phyloP scores from a whole-genome alignment of 129 eudicot genomes.

The Gnaphalium uliginosum region DNA sequence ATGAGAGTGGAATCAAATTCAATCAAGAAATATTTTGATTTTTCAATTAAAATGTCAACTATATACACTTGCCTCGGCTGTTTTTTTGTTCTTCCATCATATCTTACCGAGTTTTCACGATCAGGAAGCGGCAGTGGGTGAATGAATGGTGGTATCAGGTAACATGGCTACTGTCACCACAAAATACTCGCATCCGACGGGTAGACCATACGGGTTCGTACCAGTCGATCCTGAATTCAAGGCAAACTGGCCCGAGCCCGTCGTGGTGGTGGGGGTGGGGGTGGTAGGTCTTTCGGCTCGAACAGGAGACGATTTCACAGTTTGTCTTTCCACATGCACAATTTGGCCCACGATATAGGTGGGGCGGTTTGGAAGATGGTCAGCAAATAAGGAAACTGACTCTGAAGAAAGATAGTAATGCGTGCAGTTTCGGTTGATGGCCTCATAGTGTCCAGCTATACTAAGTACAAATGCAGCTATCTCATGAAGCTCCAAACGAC shows the following conservation, averaged over 20 bases:
- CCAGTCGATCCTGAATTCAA: slow-evolving; percentile 42
- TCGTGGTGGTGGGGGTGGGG: slow-evolving; percentile 11
- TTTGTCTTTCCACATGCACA: slow-evolving; percentile 78
- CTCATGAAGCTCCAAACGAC: slow-evolving; percentile 85
- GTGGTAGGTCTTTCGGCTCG: slow-evolving; percentile 22
- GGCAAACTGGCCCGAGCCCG: slow-evolving; percentile 29
- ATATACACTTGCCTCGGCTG: slow-evolving; percentile 52
- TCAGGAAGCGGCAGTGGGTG: slow-evolving; percentile 85
- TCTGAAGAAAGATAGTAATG: slow-evolving; percentile 85
- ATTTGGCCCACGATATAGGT: slow-evolving; percentile 79
- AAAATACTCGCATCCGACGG: slow-evolving; percentile 89
- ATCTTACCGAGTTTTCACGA: slow-evolving; percentile 45
- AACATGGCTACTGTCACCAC: slow-evolving; percentile 97
- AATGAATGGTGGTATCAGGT: slow-evolving; percentile 76
- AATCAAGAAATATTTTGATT: slow-evolving; percentile 24
- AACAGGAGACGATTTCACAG: slow-evolving; percentile 44
- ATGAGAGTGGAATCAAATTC: slow-evolving; percentile 24
- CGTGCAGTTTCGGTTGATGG: slow-evolving; percentile 78
- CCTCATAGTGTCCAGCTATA: slow-evolving; percentile 71
- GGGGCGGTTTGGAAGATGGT: slow-evolving; percentile 75
- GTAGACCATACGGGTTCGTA: slow-evolving; percentile 70
- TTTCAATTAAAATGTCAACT: slow-evolving; percentile 31
- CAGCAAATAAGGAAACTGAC: slow-evolving; percentile 78
- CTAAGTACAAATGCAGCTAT: slow-evolving; percentile 87
- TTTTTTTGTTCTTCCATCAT: slow-evolving; percentile 82